Base-by-base conservation (phyloP, 2,329 filamentous ascomycete species). In the Alternaria rosae region DNA sequence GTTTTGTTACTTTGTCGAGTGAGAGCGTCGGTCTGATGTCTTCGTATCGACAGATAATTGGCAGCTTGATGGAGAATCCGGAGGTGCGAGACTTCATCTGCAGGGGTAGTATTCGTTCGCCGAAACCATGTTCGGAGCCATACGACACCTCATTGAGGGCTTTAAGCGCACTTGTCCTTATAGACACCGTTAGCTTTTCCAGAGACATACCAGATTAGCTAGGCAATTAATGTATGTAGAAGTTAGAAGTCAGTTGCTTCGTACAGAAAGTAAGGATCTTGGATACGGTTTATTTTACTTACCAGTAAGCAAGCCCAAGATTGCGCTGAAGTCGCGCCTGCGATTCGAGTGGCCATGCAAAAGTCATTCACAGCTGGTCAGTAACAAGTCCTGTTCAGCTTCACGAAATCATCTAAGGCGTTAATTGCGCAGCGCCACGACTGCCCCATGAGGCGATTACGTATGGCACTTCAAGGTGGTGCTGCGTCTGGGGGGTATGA, bases 51-150 rank as follows among this genome's bases (percentile, higher is more conserved):
- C 57, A 60, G 28, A 26, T 48, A 17, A 57, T 6, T 23, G 52
- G 57, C 17, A 57, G 9, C 30, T 50, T 44, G 38, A 63, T 50
- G 7, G 15, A 32, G 26, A 54, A 47, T 32, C 51, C 25, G 48
- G 50, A 20, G n/a, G 52, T 38, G 35, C 44, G 44, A 21, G 61
- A 59, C 6, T 20, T 43, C 51, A 63, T 53, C 12, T 56, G 30
- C 4, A 63, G 41, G 5, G 21, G 13, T 20, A 61, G 20, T 15
- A 21, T 21, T 15, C 47, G 53, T 42, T 64, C 53, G 13, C 57
- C 57, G 30, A 60, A 54, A 41, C 61, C 42, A 23, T 64, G 20
- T 23, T 57, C 30, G n/a, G 43, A 25, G 41, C 61, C 57, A 26
- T 60, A 64, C 4, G 54, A 45, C 20, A 53, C 32, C 26, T 20